Base-by-base conservation (phyloP, 345 rosid species). In the Linum trigynum region DNA sequence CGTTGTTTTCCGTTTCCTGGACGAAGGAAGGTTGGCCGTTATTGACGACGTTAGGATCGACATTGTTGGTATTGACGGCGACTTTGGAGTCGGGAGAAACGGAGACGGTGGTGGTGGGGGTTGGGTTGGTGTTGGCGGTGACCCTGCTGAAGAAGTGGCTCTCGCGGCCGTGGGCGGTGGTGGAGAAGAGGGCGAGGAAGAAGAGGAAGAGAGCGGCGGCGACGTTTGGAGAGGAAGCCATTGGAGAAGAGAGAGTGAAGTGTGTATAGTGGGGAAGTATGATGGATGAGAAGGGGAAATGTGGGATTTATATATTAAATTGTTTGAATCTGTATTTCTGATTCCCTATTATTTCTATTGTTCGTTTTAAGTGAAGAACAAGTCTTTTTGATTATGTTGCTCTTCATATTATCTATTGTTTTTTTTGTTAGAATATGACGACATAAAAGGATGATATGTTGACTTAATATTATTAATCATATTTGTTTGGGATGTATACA, bases 121-220 rank as follows among this genome's bases (percentile, higher is more conserved):
- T 50, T 11, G 55, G 7, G 55, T 7, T 48, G 55, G 56, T 51
- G n/a, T 11, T 9, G n/a, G 14, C n/a, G 2, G 61, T 1, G 61
- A 57, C 61, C 38, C 23, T 57, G 61, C 61, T 57, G 38, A 57
- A 57, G 61, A 57, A 57, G 36, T 57, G 61, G 61, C 61, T 57
- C 36, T 57, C 37, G 1, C 61, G 7, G 38, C 11, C 61, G 38
- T 57, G 61, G 61, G 23, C 38, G 36, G 36, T 11, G 61, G 61
- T n/a, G 61, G 38, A 57, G 61, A 57, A 17, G 35, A 57, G 38
- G 61, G 61, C 2, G 16, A 57, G 3, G 36, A 57, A 37, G 61
- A 57, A 37, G 61, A 57, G 11, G 55, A 51, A 2, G 56, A 51
- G n/a, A 16, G 56, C 10, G 61, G 12, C 38, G 61, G 61, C 36